phyloP scores from a whole-genome alignment of 2,329 filamentous ascomycete species.

The Thyridium curvatum region DNA sequence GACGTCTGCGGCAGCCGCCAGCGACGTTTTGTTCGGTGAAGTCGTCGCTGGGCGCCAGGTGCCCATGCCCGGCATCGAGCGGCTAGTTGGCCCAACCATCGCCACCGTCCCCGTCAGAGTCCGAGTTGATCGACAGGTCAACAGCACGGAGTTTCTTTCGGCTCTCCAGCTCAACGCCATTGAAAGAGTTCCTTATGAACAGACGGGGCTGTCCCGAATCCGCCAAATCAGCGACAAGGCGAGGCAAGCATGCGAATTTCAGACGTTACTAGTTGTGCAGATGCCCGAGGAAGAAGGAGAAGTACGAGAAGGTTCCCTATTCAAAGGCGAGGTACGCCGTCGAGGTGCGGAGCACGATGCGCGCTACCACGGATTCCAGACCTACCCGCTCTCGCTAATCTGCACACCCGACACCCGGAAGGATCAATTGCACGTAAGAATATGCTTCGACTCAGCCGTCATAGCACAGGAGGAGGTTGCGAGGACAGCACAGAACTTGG shows the following conservation, averaged over 20 bases:
- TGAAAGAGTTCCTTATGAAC: conserved; percentile 1
- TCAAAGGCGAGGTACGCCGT: too few species aligned
- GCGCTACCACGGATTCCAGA: not conserved
- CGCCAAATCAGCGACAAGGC: not conserved
- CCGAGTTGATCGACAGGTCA: conserved; percentile 3
- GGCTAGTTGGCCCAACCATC: conserved; percentile 21
- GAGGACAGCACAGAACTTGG: too few species aligned
- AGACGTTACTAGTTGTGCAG: not conserved
- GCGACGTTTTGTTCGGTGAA: conserved; percentile 15
- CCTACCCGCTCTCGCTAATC: not conserved
- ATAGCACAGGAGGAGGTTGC: too few species aligned
- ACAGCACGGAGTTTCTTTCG: conserved; percentile 1
- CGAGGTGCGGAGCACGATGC: too few species aligned
- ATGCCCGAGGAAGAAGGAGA: not conserved
- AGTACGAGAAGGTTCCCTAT: too few species aligned
- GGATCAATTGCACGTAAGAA: too few species aligned
- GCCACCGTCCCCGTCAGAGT: conserved; percentile 20
- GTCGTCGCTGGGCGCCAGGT: conserved; percentile 19
- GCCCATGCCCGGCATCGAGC: conserved; percentile 14
- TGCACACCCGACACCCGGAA: not conserved
- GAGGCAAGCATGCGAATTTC: not conserved
- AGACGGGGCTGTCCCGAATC: not conserved
- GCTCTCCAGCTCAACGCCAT: not conserved
- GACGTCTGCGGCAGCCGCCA: too few species aligned
- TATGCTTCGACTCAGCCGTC: too few species aligned